Conservation (phyloP, 768 basidiomycete species). For the Inosperma sp. region DNA sequence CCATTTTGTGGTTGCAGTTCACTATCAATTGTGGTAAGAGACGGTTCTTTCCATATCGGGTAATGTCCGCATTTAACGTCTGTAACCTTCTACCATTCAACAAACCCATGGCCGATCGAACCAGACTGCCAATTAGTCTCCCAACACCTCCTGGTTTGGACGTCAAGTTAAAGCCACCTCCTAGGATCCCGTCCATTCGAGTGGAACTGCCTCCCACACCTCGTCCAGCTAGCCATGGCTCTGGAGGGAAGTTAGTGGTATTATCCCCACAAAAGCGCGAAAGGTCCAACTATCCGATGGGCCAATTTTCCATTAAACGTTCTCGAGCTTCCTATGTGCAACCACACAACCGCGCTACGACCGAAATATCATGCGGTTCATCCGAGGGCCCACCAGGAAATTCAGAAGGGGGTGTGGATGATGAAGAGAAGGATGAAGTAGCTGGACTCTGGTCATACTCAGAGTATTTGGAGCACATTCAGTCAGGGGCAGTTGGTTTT, state of each 20-base stretch:
- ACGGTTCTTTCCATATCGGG: too few relatives aligned
- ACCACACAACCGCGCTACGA: background rate
- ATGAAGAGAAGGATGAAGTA: background rate
- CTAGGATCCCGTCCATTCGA: background rate
- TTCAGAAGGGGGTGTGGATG: background rate
- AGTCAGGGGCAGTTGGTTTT: constrained; percentile 3
- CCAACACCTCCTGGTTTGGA: background rate
- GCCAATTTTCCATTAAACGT: background rate
- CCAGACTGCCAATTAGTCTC: background rate
- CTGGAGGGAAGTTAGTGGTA: background rate
- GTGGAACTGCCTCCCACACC: background rate
- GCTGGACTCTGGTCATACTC: background rate
- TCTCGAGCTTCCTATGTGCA: background rate
- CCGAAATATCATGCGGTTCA: too few relatives aligned
- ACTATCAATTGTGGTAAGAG: too few relatives aligned
- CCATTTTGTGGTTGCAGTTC: too few relatives aligned
- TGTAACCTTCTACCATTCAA: too few relatives aligned
- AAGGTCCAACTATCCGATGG: background rate
- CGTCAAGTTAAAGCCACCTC: background rate
- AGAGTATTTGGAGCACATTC: constrained; percentile 1
- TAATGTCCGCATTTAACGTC: too few relatives aligned
- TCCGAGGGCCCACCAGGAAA: too few relatives aligned
- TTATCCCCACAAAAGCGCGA: background rate
- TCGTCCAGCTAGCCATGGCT: background rate
- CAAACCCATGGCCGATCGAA: background rate